These are phyloP conservation scores for Bipolaris gigantea DNA, from an alignment of 2,329 filamentous ascomycete species.

Conservation along the genomic window DNA sequence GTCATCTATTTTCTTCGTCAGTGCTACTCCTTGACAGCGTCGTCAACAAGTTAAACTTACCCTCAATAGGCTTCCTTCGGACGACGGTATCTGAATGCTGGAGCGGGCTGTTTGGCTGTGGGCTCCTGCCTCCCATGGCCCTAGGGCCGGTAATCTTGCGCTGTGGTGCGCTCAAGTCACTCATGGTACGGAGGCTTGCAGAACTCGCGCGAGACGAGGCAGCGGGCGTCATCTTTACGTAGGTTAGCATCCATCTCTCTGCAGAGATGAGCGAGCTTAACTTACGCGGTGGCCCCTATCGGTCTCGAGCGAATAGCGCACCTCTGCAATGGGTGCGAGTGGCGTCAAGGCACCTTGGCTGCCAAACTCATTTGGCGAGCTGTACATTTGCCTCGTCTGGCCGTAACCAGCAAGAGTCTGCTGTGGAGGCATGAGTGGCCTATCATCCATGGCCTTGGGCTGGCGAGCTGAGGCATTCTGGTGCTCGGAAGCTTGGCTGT, in stretches of 20 bases:
- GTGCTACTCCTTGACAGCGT: neutral
- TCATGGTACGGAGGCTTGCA: conserved; percentile 29
- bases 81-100: conserved; percentile 41
- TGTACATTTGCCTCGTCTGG: conserved; percentile 46
- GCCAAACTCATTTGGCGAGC: conserved; percentile 41
- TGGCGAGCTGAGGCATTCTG: conserved; percentile 51
- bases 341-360: conserved; percentile 44
- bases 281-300: conserved; percentile 42
- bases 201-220: conserved; percentile 37
- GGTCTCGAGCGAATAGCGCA: conserved; percentile 54
- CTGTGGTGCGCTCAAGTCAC: conserved; percentile 34
- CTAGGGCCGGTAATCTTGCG: conserved; percentile 54
- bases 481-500: conserved; percentile 45
- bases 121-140: conserved; percentile 52
- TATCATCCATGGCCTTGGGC: conserved; percentile 60
- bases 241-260: conserved; percentile 14
- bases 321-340: conserved; percentile 56
- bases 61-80: conserved; percentile 41
- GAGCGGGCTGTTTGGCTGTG: conserved; percentile 30
- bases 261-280: neutral
- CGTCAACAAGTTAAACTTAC: conserved; percentile 21
- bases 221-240: conserved; percentile 35
- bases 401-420: conserved; percentile 45
- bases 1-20: conserved; percentile 24
- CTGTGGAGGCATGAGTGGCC: conserved; percentile 60